Evolutionary conservation across 2,329 filamentous ascomycete genomes (phyloP).

Genomic region (Fusarium pilosicola): DNA sequence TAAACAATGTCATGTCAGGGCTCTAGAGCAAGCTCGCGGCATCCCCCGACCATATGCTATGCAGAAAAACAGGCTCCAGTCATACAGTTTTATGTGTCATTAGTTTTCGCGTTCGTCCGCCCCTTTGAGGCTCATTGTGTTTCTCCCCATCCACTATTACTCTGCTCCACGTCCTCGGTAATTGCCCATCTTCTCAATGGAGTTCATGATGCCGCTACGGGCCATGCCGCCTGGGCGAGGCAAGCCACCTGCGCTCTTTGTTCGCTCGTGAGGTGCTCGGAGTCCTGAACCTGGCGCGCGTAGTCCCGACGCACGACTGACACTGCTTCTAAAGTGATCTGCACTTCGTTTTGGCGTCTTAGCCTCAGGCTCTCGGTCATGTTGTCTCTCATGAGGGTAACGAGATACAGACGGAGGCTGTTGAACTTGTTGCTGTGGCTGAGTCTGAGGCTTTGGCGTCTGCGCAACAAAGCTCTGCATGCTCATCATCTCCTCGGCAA

Average conservation of each 20-base stretch:
- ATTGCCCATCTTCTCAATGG: slow-evolving; percentile 88
- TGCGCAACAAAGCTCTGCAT: slow-evolving; percentile 64
- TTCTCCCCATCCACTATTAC: slow-evolving; percentile 20
- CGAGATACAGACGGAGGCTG: slow-evolving; percentile 35
- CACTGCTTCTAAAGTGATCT: slow-evolving; percentile 56
- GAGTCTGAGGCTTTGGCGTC: slow-evolving; percentile 36
- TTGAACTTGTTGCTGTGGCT: slow-evolving; percentile 38
- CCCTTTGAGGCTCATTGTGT: slow-evolving; percentile 17
- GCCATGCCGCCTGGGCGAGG: slow-evolving; percentile 60
- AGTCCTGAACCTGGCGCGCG: slow-evolving; percentile 66
- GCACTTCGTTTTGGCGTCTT: slow-evolving; percentile 48
- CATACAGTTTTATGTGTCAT: slow-evolving; percentile 41
- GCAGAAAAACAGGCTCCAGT: slow-evolving; percentile 31
- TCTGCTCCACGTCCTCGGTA: slow-evolving; percentile 57
- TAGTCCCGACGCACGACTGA: slow-evolving; percentile 66
- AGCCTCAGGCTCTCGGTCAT: slow-evolving; percentile 42
- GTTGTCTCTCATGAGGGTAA: slow-evolving; percentile 33
- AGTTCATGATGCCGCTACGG: slow-evolving; percentile 81
- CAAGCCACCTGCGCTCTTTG: slow-evolving; percentile 57
- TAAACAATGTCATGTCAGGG: slow-evolving; percentile 27
- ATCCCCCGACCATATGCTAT: slow-evolving; percentile 28
- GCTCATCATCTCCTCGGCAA: slow-evolving; percentile 85
- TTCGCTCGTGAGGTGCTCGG: slow-evolving; percentile 56
- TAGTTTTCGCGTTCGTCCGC: slow-evolving; percentile 32
- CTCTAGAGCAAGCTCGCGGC: slow-evolving; percentile 10